Evolutionary conservation across 1,284 basidiomycete species (phyloP).

Genomic region (Phenoliferia sp.): DNA sequence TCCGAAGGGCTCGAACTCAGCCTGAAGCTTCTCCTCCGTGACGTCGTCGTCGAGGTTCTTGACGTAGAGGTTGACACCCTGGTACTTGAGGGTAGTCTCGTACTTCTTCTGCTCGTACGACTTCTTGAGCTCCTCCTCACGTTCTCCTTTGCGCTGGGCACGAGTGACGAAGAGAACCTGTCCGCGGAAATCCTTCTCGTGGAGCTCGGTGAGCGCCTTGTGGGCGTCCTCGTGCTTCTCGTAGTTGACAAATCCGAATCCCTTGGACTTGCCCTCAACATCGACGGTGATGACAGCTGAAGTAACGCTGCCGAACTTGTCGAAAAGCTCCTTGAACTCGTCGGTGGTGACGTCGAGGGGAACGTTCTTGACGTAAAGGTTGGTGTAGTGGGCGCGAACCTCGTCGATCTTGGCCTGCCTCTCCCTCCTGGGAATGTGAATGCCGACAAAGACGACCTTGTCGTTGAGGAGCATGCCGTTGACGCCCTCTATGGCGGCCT

Average conservation of each 20-base stretch:
- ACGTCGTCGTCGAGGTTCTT: constrained; percentile 67
- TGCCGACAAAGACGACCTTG: constrained; percentile 97
- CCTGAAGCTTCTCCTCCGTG: constrained; percentile 91
- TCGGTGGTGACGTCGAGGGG: constrained; percentile 79
- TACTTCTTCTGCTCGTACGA: constrained; percentile 94
- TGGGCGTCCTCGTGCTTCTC: constrained; percentile 88
- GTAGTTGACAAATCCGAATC: constrained; percentile 98
- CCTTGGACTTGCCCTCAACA: constrained; percentile 77
- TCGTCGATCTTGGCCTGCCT: constrained; percentile 98
- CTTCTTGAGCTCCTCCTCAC: constrained; percentile 91
- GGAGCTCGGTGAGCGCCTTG: constrained; percentile 81
- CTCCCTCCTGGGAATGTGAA: constrained; percentile 94
- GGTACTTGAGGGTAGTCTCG: constrained; percentile 97
- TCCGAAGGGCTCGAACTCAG: constrained; percentile 95
- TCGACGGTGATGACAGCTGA: constrained; percentile 73
- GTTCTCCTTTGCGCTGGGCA: constrained; percentile 98
- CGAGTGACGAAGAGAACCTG: constrained; percentile 93
- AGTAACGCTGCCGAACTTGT: constrained; percentile 75
- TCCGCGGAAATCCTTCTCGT: constrained; percentile 81
- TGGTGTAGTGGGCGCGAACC: constrained; percentile 94
- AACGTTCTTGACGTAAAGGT: constrained; percentile 97
- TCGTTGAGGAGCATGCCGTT: constrained; percentile 99
- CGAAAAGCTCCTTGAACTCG: constrained; percentile 81
- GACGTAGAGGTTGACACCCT: constrained; percentile 98
- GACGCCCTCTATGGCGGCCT: constrained; percentile 94